A percentile compares a stretch with the other conserved stretches of the same genome.
Conservation (phyloP, 768 basidiomycete genomes). For the Clathrus columnatus region DNA sequence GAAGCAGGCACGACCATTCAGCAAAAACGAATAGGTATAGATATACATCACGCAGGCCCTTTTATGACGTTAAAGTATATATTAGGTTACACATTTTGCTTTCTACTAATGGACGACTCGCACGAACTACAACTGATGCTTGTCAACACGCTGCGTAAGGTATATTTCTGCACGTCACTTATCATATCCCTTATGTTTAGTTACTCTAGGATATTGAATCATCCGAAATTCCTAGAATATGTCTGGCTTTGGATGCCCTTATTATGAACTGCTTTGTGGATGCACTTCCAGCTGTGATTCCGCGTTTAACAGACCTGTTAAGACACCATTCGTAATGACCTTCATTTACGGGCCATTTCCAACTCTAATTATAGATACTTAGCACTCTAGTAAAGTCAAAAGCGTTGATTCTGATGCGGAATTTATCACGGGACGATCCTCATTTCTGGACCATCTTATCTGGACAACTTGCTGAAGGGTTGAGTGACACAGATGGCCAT, state of each 20-base stretch:
- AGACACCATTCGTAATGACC: slow-evolving; percentile 75
- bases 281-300: slow-evolving; percentile 67
- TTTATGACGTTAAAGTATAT: not conserved
- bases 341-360: slow-evolving; percentile 19
- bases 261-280: slow-evolving; percentile 54
- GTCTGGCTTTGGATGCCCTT: slow-evolving; percentile 64
- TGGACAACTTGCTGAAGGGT: slow-evolving; percentile 28
- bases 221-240: slow-evolving; percentile 43
- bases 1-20: slow-evolving; percentile 53
- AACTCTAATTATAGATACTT: slow-evolving; percentile 4
- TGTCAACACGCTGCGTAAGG: slow-evolving; percentile 81
- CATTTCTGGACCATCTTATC: slow-evolving; percentile 30
- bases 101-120: slow-evolving; percentile 55
- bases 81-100: slow-evolving; percentile 74
- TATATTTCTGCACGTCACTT: slow-evolving; percentile 17
- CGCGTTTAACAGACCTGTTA: slow-evolving; percentile 54
- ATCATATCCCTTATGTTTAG: not conserved
- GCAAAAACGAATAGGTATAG: slow-evolving; percentile 60
- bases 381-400: slow-evolving; percentile 56
- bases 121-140: slow-evolving; percentile 77
- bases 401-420: slow-evolving; percentile 48
- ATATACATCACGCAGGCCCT: not conserved
- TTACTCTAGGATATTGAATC: slow-evolving; percentile 64
- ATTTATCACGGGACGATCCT: slow-evolving; percentile 38
- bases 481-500: slow-evolving; percentile 34